Percentiles rank a stretch among this genome's conserved stretches.
These are phyloP conservation scores for Hamigera avellanea DNA, from an alignment of 495 filamentous ascomycete species.

Conservation along the genomic window DNA sequence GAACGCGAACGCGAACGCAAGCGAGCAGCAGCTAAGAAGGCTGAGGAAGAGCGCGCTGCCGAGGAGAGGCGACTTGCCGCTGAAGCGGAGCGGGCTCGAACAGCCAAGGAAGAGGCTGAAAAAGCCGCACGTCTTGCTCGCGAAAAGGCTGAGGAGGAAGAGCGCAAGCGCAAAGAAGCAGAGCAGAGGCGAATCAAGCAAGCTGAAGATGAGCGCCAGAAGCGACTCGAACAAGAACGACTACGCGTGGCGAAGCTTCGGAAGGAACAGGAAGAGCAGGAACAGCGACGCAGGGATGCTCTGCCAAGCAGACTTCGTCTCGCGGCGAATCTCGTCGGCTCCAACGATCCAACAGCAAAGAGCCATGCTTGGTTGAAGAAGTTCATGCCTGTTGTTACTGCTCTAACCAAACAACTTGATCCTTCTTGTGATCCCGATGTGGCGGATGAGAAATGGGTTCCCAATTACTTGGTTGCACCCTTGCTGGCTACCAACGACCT, in stretches of 20 bases:
- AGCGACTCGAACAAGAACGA: conserved; percentile 47
- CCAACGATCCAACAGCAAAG: conserved; percentile 33
- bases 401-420: conserved; percentile 35
- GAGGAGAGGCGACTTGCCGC: conserved; percentile 27
- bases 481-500: conserved; percentile 68
- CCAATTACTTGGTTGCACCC: conserved; percentile 64
- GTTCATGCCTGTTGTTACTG: conserved; percentile 42
- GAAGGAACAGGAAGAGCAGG: conserved; percentile 41
- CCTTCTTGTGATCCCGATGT: conserved; percentile 26
- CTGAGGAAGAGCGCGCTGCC: conserved; percentile 13
- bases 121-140: conserved; percentile 29
- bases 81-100: conserved; percentile 36
- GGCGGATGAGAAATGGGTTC: conserved; percentile 57
- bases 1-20: conserved; percentile 24
- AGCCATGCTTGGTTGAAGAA: conserved; percentile 33
- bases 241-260: conserved; percentile 34
- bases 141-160: conserved; percentile 41
- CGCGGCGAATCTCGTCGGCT: conserved; percentile 36
- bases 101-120: conserved; percentile 32
- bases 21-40: conserved; percentile 17
- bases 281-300: conserved; percentile 46
- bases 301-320: conserved; percentile 37
- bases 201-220: conserved; percentile 42
- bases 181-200: conserved; percentile 41
- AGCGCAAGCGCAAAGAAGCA: conserved; percentile 38